Evolutionary conservation across 306 rosid genomes (phyloP), one percentile per base, ranked within the genome.

Genomic region (Ormosia semicastrata): DNA sequence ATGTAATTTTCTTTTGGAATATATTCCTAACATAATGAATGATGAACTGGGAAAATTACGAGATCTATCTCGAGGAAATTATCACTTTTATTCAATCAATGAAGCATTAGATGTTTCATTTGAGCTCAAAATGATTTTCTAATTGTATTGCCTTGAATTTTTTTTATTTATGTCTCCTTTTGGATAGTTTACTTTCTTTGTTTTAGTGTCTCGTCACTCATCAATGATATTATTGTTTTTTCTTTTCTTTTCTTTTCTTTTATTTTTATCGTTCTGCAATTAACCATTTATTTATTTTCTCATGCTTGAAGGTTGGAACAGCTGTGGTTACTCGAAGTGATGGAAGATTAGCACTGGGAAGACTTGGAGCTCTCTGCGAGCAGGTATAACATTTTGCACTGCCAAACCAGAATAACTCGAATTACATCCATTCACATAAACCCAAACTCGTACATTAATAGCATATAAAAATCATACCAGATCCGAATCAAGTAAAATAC

Each of bases 291-390:
- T 62, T 44, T 84, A 4, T 44, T 11, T 46, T 56, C 15, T 77
- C 33, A 40, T 67, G 56, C 37, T 53, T 84, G 66, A 66, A 95
- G 98, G 99, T 95, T 29, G 99, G 99, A 84, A 95, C 99, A n/a
- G 97, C 98, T 59, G 98, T 95, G 77, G 99, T 95, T 73, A 95
- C 99, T 44, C 85, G 99, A 37, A 82, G 90, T 71, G 99, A 95
- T 88, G 98, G 98, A 74, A 90, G 98, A 80, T 76, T 95, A 57
- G 99, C 99, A 71, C 71, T 95, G 82, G 99, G 98, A 24, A 89
- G 99, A 85, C 89, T 95, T 67, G 98, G 99, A 66, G 90, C 94
- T 74, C 91, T 95, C 0, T 95, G 99, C 74, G 99, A 95, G 85
- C 98, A 95, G 97, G 99, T 84, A 59, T 14, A 24, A 1, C 33